A percentile compares a stretch with the other conserved stretches of the same genome.
Evolutionary conservation across 768 basidiomycete genomes (phyloP).

Genomic region (Sutorius australiensis): DNA sequence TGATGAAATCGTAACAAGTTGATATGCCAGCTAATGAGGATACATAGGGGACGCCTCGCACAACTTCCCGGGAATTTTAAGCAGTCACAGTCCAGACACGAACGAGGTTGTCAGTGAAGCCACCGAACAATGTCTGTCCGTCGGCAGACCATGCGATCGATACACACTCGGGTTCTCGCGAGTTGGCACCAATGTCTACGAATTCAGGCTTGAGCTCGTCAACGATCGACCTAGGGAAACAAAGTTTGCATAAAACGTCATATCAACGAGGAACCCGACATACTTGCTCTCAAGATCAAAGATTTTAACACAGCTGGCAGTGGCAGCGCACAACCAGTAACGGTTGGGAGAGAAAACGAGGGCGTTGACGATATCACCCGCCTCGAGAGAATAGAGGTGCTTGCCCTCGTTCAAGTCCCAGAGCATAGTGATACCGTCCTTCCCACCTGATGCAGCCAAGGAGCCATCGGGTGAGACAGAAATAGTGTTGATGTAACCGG

Average conservation of each 20-base stretch:
- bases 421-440: constrained; percentile 99
- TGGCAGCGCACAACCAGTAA: constrained; percentile 99
- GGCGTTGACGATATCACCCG: constrained; percentile 97
- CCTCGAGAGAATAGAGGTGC: constrained; percentile 99
- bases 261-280: constrained; percentile 32
- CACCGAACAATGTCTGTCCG: constrained; percentile 95
- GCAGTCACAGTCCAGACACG: constrained; percentile 85
- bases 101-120: constrained; percentile 92
- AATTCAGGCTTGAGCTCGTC: constrained; percentile 98
- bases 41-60: constrained; percentile 18
- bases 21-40: constrained; percentile 23
- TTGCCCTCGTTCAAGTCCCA: constrained; percentile 99
- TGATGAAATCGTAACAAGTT: constrained; percentile 19
- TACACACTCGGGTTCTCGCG: constrained; percentile 85
- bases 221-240: constrained; percentile 74
- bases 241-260: constrained; percentile 1
- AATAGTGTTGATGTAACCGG: constrained; percentile 97
- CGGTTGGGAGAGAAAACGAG: constrained; percentile 99
- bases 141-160: constrained; percentile 99
- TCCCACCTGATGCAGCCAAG: constrained; percentile 97
- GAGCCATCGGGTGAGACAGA: constrained; percentile 99
- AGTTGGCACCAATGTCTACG: constrained; percentile 65
- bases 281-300: constrained; percentile 99
- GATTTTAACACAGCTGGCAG: constrained; percentile 96
- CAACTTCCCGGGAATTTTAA: constrained; percentile 32